Conservation (phyloP, 768 basidiomycete genomes). For the Lepiota venenata region DNA sequence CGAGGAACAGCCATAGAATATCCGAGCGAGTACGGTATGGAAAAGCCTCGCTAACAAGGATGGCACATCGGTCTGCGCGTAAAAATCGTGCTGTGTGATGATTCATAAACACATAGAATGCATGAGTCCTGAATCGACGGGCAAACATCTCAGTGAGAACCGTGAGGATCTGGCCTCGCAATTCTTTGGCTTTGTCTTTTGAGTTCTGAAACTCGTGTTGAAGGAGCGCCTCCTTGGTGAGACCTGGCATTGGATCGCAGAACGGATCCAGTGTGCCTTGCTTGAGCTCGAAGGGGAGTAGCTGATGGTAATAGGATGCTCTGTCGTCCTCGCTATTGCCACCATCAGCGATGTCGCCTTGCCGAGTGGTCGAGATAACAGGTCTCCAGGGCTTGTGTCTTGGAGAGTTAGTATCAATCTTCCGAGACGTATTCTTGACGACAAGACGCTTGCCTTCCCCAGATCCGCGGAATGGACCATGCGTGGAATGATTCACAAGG, state of each 20-base stretch:
- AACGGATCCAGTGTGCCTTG: constrained; percentile 13
- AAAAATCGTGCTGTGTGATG: constrained; percentile 24
- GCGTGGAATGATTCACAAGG: too few relatives aligned
- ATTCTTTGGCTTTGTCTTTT: neutral
- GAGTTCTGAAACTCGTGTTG: constrained; percentile 5
- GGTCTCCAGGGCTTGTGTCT: too few relatives aligned
- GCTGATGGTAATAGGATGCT: neutral
- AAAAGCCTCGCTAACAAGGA: constrained; percentile 25
- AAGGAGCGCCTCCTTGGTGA: neutral
- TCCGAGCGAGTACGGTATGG: constrained; percentile 15
- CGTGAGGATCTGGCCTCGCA: constrained; percentile 20
- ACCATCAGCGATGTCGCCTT: too few relatives aligned
- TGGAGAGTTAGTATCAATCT: too few relatives aligned
- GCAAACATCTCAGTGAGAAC: constrained; percentile 19
- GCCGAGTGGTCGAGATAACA: too few relatives aligned
- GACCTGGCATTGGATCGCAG: neutral
- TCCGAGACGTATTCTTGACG: too few relatives aligned
- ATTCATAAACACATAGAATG: constrained; percentile 24
- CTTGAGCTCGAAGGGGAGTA: constrained; percentile 17
- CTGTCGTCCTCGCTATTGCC: too few relatives aligned
- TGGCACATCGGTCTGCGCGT: constrained; percentile 29
- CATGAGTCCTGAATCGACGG: constrained; percentile 24
- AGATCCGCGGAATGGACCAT: too few relatives aligned
- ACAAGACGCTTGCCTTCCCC: too few relatives aligned
- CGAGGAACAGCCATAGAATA: constrained; percentile 25